Percentiles rank a stretch among this genome's conserved stretches.
Conservation (phyloP, 1,284 basidiomycete genomes). For the Rhodotorula sp. region DNA sequence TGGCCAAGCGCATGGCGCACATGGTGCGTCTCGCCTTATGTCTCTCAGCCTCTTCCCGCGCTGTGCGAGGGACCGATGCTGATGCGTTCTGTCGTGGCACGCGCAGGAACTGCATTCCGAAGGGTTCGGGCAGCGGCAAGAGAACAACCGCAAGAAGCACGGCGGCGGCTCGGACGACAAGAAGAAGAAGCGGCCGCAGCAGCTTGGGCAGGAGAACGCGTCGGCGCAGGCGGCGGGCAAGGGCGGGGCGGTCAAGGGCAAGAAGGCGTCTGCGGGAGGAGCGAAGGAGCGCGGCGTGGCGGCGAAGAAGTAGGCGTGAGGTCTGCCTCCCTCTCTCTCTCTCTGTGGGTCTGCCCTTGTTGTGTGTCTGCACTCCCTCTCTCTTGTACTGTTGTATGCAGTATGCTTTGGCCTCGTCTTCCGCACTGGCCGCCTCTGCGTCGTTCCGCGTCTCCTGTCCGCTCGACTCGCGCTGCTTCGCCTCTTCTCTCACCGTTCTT, state of each 20-base stretch:
- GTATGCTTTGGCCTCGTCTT: too few relatives aligned
- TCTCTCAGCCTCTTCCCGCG: too few relatives aligned
- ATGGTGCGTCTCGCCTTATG: constrained; percentile 64
- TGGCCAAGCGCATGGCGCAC: constrained; percentile 87
- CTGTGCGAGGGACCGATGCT: neutral
- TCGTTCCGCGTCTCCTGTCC: too few relatives aligned
- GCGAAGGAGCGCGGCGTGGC: neutral
- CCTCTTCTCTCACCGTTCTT: too few relatives aligned
- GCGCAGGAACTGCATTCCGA: constrained; percentile 83
- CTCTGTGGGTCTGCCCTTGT: too few relatives aligned
- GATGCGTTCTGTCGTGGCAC: neutral
- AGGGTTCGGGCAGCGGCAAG: constrained; percentile 84
- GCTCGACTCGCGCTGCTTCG: too few relatives aligned
- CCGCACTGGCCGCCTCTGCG: too few relatives aligned
- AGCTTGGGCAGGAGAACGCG: neutral
- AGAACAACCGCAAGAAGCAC: constrained; percentile 68
- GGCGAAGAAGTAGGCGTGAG: neutral
- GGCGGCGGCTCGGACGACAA: neutral
- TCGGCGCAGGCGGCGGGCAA: constrained; percentile 18
- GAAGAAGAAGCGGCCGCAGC: neutral
- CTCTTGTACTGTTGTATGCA: too few relatives aligned
- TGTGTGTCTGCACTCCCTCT: too few relatives aligned
- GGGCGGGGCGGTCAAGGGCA: constrained; percentile 11
- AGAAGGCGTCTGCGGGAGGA: neutral
- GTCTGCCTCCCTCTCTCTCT: too few relatives aligned